Percentiles rank a stretch among this genome's conserved stretches.
These are phyloP conservation scores for Coelastrella sp. DNA, from an alignment of 139 green algal species.

Conservation along the genomic window DNA sequence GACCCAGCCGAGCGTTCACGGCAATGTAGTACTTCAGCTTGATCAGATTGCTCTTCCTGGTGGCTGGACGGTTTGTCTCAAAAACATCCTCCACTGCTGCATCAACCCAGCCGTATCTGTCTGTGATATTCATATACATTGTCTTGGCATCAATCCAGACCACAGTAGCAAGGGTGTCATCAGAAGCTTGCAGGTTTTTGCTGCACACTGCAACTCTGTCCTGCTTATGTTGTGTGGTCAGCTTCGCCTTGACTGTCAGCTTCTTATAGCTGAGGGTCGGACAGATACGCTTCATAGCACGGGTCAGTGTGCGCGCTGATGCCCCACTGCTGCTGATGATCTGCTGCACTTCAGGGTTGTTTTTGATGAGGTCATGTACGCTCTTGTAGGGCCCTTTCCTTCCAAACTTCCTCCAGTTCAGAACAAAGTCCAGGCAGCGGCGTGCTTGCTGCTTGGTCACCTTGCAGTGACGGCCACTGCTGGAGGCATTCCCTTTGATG, in stretches of 20 bases:
- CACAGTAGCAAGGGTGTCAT: neutral
- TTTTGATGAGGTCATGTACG: neutral
- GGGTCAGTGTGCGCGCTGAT: neutral
- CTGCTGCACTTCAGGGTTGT: neutral
- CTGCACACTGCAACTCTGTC: neutral
- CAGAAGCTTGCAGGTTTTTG: neutral
- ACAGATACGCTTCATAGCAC: neutral
- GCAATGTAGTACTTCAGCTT: constrained; percentile 36
- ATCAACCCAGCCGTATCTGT: constrained; percentile 10
- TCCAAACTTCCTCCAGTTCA: neutral
- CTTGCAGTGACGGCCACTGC: neutral
- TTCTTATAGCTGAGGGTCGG: neutral
- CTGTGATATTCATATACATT: neutral
- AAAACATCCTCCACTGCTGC: neutral
- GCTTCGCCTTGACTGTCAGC: neutral
- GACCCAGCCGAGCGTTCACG: neutral
- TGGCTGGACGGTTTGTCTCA: neutral
- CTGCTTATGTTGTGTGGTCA: neutral
- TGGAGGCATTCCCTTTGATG: neutral
- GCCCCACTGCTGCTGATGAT: neutral
- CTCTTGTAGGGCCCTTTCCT: neutral
- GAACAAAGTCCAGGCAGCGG: neutral
- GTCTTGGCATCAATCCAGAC: constrained; percentile 33
- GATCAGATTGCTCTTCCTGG: neutral
- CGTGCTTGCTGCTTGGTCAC: neutral